Evolutionary conservation across 2,329 filamentous ascomycete genomes (phyloP), one percentile per base, ranked within the genome.

Genomic region (Neopestalotiopsis sp.): DNA sequence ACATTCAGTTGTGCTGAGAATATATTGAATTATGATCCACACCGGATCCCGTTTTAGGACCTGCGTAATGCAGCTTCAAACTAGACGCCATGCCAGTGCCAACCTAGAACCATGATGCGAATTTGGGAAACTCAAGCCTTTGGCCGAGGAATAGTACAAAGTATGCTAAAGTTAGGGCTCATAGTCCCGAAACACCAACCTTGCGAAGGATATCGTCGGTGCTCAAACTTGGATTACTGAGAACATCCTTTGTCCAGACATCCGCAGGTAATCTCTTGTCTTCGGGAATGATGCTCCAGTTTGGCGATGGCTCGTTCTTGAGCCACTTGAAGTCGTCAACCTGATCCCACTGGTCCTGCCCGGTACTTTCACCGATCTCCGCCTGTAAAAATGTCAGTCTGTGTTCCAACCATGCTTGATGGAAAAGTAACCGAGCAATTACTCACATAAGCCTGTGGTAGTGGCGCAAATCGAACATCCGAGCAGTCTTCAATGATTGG

Each of bases 251-350:
- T 64, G 84, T 88, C 94, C 94, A 97, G 0, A 92, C 83, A 1
- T 87, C 83, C 1, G 91, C 88, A 0, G 81, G 73, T 13, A 95
- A 81, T 30, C 86, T 86, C 67, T 91, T 83, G 1, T 84, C 84
- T 66, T 89, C 86, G 1, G 88, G 83, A 28, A 98, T 74, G 2
- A 94, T 81, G 42, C 84, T 88, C 94, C 95, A 99, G 77, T 99
- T 95, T 2, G 96, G 96, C 77, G 94, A 98, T 38, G 89, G 89
- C 69, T 93, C 94, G 17, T 88, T 86, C 80, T 95, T 97, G 71
- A 98, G 87, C 96, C 96, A 98, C 81, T 97, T 97, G 85, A 99
- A 99, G 79, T 99, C 96, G 79, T 98, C 94, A 17, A 98, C 93
- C 75, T 96, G 90, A 74, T 95, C 88, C 94, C 94, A 99, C 75